Evolutionary conservation across 352 stramenopile species (phyloP).

Genomic region (Globisporangium echinulatum): DNA sequence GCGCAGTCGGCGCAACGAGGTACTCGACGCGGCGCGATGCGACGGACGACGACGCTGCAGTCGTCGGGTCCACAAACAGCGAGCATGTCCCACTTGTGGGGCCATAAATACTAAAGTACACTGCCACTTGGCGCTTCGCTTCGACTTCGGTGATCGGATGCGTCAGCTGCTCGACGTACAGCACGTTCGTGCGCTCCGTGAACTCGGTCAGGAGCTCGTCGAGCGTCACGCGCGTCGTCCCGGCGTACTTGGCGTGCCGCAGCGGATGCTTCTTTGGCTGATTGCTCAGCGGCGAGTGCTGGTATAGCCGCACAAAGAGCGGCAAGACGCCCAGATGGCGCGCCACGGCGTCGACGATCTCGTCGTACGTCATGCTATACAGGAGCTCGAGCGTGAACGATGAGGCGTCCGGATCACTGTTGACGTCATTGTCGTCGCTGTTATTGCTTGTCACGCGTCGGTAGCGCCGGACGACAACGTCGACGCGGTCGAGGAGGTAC

Average conservation of each 20-base stretch:
- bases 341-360: conserved; percentile 60
- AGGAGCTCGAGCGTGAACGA: conserved; percentile 46
- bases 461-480: conserved; percentile 63
- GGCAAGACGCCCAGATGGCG: conserved; percentile 26
- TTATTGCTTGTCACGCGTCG: conserved; percentile 10
- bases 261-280: conserved; percentile 62
- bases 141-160: conserved; percentile 83
- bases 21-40: conserved; percentile 45
- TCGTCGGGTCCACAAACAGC: conserved; percentile 29
- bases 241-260: conserved; percentile 55
- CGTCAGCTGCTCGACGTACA: conserved; percentile 72
- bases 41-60: conserved; percentile 15
- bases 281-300: conserved; percentile 64
- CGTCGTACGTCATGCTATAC: conserved; percentile 67
- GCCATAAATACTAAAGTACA: conserved; percentile 79
- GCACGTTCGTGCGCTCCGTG: conserved; percentile 48
- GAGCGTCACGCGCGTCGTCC: conserved; percentile 49
- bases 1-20: conserved; percentile 48
- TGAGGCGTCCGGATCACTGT: conserved; percentile 22
- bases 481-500: conserved; percentile 77
- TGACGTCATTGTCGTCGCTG: neutral
- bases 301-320: conserved; percentile 71
- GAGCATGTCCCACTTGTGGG: conserved; percentile 13
- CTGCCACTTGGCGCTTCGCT: conserved; percentile 70
- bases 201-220: conserved; percentile 74